Evolutionary conservation across 768 basidiomycete genomes (phyloP).

Genomic region (Polyporus arcularius): DNA sequence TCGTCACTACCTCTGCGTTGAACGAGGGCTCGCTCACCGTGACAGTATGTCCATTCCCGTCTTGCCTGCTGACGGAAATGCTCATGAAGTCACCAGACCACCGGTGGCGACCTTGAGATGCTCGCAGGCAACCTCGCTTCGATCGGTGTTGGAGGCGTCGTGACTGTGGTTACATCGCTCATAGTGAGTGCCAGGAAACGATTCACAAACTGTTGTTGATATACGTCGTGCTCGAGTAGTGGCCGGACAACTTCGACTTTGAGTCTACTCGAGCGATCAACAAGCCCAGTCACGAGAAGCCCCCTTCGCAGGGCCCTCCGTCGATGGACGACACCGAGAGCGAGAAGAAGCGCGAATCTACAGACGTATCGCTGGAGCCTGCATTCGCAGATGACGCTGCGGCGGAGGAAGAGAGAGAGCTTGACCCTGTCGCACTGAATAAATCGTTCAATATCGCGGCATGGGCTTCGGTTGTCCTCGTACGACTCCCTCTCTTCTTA

Average conservation of each 20-base stretch:
- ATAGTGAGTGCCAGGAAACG: constrained; percentile 45
- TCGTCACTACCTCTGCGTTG: constrained; percentile 73
- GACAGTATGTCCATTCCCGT: constrained; percentile 40
- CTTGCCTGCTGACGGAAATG: neutral
- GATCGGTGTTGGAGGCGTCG: constrained; percentile 77
- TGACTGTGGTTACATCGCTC: constrained; percentile 64
- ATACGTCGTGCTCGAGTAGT: constrained; percentile 43
- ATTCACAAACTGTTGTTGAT: neutral
- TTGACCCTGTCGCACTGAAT: constrained; percentile 63
- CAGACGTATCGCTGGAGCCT: constrained; percentile 25
- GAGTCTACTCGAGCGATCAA: constrained; percentile 80
- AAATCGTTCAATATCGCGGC: constrained; percentile 84
- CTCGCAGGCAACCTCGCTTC: constrained; percentile 88
- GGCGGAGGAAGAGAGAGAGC: constrained; percentile 50
- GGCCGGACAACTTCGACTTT: constrained; percentile 85
- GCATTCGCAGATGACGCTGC: constrained; percentile 35
- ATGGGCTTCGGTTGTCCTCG: constrained; percentile 68
- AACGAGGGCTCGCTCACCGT: constrained; percentile 76
- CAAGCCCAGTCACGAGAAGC: constrained; percentile 29
- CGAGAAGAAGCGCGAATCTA: constrained; percentile 37
- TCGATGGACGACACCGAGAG: constrained; percentile 35
- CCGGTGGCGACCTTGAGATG: constrained; percentile 62
- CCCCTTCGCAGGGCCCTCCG: constrained; percentile 10
- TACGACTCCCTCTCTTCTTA: constrained; percentile 33
- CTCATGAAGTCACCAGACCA: constrained; percentile 17